These are phyloP conservation scores for Rhodotorula sp. DNA, from an alignment of 1,284 basidiomycete genomes.

Conservation along the genomic window DNA sequence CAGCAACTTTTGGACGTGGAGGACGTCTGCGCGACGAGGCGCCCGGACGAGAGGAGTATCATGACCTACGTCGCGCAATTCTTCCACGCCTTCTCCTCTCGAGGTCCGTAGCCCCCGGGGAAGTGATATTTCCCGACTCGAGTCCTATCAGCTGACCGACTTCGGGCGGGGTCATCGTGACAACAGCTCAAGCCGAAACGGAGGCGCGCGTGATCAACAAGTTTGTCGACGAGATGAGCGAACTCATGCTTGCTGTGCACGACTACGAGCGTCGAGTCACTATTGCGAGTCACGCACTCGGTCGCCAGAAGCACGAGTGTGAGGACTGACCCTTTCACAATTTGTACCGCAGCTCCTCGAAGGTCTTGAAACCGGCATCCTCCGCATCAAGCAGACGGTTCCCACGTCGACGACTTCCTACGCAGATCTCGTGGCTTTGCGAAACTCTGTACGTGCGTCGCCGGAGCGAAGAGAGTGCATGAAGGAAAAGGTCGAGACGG, in stretches of 20 bases:
- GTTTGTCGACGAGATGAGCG: constrained; percentile 92
- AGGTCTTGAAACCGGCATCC: constrained; percentile 63
- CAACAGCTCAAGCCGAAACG: constrained; percentile 87
- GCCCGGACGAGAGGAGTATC: constrained; percentile 90
- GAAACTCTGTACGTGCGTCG: constrained; percentile 71
- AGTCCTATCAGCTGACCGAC: not conserved
- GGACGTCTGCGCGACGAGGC: constrained; percentile 83
- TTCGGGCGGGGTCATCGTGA: not conserved
- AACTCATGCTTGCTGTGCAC: constrained; percentile 77
- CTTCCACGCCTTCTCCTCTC: constrained; percentile 96
- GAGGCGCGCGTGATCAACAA: constrained; percentile 90
- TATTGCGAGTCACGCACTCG: constrained; percentile 54
- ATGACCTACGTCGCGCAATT: constrained; percentile 95
- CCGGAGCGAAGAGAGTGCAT: constrained; percentile 85
- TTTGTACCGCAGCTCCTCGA: constrained; percentile 59
- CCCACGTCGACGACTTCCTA: constrained; percentile 68
- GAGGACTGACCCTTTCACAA: not conserved
- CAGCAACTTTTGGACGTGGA: constrained; percentile 94
- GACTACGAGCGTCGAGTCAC: constrained; percentile 90
- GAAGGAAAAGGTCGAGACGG: constrained; percentile 82
- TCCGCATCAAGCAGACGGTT: constrained; percentile 61
- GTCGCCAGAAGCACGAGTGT: not conserved
- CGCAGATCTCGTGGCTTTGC: constrained; percentile 72
- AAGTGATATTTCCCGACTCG: not conserved
- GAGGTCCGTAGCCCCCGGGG: constrained; percentile 60